These are phyloP conservation scores for Suillus weaverae DNA, from an alignment of 768 basidiomycete species.

Conservation along the genomic window DNA sequence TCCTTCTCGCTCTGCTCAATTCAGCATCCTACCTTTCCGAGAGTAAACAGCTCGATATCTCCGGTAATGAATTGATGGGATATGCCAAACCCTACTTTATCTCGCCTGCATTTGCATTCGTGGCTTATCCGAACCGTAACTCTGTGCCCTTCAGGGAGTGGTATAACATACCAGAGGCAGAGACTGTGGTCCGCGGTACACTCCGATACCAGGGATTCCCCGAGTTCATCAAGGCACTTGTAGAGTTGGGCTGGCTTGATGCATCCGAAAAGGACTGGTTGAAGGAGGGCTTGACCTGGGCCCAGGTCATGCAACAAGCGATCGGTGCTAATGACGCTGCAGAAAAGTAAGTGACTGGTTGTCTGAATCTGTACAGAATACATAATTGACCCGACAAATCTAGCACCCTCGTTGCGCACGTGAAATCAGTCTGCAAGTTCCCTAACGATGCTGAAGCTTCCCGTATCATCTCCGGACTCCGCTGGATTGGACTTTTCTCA, in stretches of 20 bases:
- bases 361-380: slow-evolving; percentile 7
- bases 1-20: slow-evolving; percentile 93
- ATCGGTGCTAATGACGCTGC: slow-evolving; percentile 63
- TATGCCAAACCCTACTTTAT: slow-evolving; percentile 93
- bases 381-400: slow-evolving; percentile 4
- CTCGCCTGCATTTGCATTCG: slow-evolving; percentile 92
- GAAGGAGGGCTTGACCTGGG: slow-evolving; percentile 74
- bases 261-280: slow-evolving; percentile 78
- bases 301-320: slow-evolving; percentile 75
- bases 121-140: slow-evolving; percentile 96
- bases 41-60: slow-evolving; percentile 63
- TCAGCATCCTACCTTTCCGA: slow-evolving; percentile 75
- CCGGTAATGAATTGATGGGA: slow-evolving; percentile 84
- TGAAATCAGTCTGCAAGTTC: slow-evolving; percentile 74
- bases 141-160: slow-evolving; percentile 87
- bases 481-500: slow-evolving; percentile 94
- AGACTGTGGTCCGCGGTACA: slow-evolving; percentile 91
- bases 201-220: slow-evolving; percentile 97
- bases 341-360: slow-evolving; percentile 55
- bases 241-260: slow-evolving; percentile 85
- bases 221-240: slow-evolving; percentile 85
- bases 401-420: slow-evolving; percentile 71
- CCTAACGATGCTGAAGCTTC: slow-evolving; percentile 65
- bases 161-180: slow-evolving; percentile 91
- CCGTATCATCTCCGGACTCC: slow-evolving; percentile 85